Conservation (phyloP, 2,329 filamentous ascomycete genomes). For the Clonostachys sp. region DNA sequence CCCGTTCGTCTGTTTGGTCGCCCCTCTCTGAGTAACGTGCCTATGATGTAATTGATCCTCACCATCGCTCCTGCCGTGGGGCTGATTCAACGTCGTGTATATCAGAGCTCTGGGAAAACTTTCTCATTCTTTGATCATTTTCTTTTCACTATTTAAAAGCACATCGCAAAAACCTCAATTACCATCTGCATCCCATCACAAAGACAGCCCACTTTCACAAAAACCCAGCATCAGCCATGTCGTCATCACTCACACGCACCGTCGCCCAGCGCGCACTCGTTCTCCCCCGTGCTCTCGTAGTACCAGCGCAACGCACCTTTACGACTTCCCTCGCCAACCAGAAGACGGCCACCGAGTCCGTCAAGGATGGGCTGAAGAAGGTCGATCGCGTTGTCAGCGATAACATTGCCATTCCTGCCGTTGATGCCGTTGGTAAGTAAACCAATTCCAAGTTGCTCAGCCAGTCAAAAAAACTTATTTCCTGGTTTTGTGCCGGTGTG, state of each 20-base stretch:
- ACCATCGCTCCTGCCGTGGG: background rate
- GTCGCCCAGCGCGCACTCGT: constrained; percentile 35
- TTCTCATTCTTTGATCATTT: background rate
- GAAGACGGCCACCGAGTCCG: constrained; percentile 46
- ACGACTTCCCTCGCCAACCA: constrained; percentile 36
- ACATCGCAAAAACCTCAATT: background rate
- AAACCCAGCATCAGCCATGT: constrained; percentile 15
- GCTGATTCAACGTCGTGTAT: background rate
- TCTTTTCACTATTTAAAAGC: background rate
- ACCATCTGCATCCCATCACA: background rate
- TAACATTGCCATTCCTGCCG: constrained; percentile 53
- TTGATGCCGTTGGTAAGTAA: constrained; percentile 51
- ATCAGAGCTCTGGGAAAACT: background rate
- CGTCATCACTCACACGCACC: constrained; percentile 50
- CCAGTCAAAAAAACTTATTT: background rate
- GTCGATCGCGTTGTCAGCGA: constrained; percentile 57
- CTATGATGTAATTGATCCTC: no score
- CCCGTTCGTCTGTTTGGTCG: no score
- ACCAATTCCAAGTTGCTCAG: background rate
- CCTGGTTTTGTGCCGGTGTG: background rate
- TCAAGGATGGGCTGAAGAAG: constrained; percentile 55
- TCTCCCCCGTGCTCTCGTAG: constrained; percentile 27
- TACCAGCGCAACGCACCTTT: constrained; percentile 33
- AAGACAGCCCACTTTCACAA: constrained; percentile 1
- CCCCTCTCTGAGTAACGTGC: no score